Conservation (phyloP, 306 rosid species). For the Trichosanthes cucumerina region DNA sequence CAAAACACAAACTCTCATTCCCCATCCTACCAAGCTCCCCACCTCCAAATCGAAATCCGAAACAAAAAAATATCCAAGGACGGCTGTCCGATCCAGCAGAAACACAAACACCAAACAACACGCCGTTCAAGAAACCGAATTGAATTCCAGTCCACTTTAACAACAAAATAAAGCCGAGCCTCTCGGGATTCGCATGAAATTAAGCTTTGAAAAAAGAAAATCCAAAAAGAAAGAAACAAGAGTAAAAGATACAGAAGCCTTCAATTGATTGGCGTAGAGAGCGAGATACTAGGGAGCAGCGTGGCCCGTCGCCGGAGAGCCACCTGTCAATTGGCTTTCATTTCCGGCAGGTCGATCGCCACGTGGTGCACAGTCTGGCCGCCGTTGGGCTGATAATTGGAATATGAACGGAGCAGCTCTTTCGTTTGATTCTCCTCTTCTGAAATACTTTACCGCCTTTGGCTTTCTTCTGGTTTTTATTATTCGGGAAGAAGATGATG, state of each 20-base stretch:
- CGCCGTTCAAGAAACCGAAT: conserved; percentile 1
- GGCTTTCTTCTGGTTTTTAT: neutral
- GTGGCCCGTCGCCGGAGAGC: conserved; percentile 21
- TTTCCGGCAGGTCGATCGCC: conserved; percentile 18
- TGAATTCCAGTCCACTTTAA: conserved; percentile 14
- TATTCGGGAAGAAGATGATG: neutral
- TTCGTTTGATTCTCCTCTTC: neutral
- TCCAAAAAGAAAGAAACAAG: neutral
- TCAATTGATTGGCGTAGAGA: conserved; percentile 7
- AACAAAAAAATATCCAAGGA: neutral
- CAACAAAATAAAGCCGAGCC: neutral
- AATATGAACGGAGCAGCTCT: neutral
- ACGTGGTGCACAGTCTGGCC: conserved; percentile 16
- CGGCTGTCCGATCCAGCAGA: conserved; percentile 2
- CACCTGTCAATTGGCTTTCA: conserved; percentile 5
- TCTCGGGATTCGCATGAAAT: neutral
- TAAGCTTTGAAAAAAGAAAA: neutral
- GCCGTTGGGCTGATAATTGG: neutral
- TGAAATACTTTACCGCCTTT: neutral
- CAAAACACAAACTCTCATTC: neutral
- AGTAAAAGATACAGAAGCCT: neutral
- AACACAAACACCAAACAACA: neutral
- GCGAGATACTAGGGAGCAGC: neutral
- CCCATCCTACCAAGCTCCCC: neutral
- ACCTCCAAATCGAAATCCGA: neutral